Percentiles rank a stretch among this genome's conserved stretches.
Conservation (phyloP, 345 rosid genomes). For the Linum lewisii region DNA sequence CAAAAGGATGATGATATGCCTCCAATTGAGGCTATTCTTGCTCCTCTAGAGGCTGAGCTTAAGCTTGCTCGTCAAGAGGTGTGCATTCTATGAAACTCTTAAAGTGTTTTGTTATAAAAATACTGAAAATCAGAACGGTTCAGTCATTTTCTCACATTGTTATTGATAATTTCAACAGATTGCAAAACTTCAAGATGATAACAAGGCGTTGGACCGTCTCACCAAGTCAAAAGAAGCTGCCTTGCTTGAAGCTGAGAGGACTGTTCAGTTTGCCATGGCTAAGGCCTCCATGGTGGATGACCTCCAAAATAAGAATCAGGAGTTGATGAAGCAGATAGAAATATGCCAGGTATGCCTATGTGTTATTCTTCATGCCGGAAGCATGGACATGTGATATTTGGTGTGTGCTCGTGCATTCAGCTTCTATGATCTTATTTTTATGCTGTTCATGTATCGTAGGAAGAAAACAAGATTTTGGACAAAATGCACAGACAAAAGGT, state of each 20-base stretch:
- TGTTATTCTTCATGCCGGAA: background rate
- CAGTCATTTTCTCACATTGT: background rate
- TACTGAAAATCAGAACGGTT: background rate
- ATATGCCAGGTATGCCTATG: slow-evolving; percentile 36
- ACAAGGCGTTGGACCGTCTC: slow-evolving; percentile 39
- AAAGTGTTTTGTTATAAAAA: background rate
- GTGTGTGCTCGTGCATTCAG: background rate
- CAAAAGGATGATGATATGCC: slow-evolving; percentile 50
- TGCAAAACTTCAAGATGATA: slow-evolving; percentile 39
- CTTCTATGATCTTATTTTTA: background rate
- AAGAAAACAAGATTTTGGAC: slow-evolving; percentile 43
- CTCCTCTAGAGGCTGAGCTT: slow-evolving; percentile 45
- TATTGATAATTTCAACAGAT: slow-evolving; percentile 16
- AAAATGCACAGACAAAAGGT: slow-evolving; percentile 44
- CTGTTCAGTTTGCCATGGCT: slow-evolving; percentile 37
- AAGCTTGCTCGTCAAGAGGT: slow-evolving; percentile 42
- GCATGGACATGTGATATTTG: background rate
- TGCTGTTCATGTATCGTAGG: slow-evolving; percentile 16
- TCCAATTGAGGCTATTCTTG: slow-evolving; percentile 43
- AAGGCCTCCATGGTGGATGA: slow-evolving; percentile 48
- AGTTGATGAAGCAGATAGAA: slow-evolving; percentile 43
- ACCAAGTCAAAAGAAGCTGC: slow-evolving; percentile 49
- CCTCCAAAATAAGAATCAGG: slow-evolving; percentile 46
- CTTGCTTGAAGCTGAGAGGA: slow-evolving; percentile 41
- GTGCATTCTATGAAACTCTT: slow-evolving; percentile 4